Conservation (phyloP, 495 filamentous ascomycete species). For the Penicillium cinerascens region DNA sequence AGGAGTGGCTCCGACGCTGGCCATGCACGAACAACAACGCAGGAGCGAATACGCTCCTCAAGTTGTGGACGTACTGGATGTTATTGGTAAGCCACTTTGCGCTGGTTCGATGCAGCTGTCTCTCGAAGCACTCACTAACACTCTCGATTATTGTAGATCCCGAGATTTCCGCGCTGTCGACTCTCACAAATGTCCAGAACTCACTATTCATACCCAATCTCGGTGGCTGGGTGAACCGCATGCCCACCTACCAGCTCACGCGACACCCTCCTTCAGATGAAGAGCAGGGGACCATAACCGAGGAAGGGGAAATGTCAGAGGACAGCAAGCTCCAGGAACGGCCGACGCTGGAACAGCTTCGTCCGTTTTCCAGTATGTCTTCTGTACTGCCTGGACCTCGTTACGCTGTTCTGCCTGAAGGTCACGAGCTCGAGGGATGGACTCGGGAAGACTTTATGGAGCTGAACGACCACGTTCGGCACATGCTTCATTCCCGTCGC, state of each 20-base stretch:
- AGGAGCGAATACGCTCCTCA: slow-evolving; percentile 51
- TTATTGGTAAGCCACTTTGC: slow-evolving; percentile 53
- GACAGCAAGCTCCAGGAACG: slow-evolving; percentile 22
- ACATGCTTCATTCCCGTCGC: slow-evolving; percentile 74
- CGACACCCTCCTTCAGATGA: slow-evolving; percentile 35
- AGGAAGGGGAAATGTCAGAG: slow-evolving; percentile 26
- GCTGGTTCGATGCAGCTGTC: neutral
- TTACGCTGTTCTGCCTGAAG: slow-evolving; percentile 50
- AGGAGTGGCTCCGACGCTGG: slow-evolving; percentile 22
- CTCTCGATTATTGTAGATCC: slow-evolving; percentile 50
- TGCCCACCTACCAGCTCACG: slow-evolving; percentile 71
- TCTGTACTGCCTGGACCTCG: slow-evolving; percentile 31
- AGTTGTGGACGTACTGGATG: slow-evolving; percentile 67
- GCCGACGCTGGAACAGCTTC: slow-evolving; percentile 27
- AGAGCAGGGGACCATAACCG: slow-evolving; percentile 31
- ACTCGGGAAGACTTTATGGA: slow-evolving; percentile 62
- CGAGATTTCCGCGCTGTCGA: slow-evolving; percentile 69
- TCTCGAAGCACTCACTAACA: neutral
- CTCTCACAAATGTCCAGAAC: slow-evolving; percentile 76
- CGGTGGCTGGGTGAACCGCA: slow-evolving; percentile 61
- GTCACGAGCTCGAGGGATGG: slow-evolving; percentile 65
- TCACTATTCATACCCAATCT: slow-evolving; percentile 73
- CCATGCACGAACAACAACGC: slow-evolving; percentile 4
- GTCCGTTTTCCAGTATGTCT: slow-evolving; percentile 30
- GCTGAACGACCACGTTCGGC: slow-evolving; percentile 76